Evolutionary conservation across 371 early-diverging fungal species (phyloP).

Genomic region (Mortierella sp.): DNA sequence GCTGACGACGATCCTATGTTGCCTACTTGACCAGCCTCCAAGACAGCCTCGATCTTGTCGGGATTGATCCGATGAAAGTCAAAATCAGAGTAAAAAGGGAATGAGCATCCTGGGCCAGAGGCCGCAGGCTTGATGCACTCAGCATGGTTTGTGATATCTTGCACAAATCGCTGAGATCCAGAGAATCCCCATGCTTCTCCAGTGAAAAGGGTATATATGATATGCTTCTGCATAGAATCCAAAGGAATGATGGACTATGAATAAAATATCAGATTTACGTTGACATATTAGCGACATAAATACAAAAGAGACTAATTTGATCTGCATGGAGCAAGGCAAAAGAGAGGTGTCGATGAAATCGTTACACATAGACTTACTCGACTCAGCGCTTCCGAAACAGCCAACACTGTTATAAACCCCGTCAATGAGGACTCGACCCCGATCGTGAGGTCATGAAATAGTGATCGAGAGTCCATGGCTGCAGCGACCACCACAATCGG

Average conservation of each 20-base stretch:
- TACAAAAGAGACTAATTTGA: no score
- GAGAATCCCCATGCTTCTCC: conserved; percentile 84
- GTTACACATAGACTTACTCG: conserved; percentile 57
- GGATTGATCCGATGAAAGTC: conserved; percentile 75
- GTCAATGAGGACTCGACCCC: conserved; percentile 66
- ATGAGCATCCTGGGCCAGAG: conserved; percentile 62
- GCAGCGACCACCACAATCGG: conserved; percentile 76
- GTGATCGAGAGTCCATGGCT: conserved; percentile 71
- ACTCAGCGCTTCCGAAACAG: conserved; percentile 79
- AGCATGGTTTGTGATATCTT: conserved; percentile 72
- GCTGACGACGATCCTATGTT: conserved; percentile 17
- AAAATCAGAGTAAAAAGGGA: conserved; percentile 70
- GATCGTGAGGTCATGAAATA: conserved; percentile 74
- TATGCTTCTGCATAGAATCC: conserved; percentile 66
- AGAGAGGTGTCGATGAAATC: no score
- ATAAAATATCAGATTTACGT: neutral
- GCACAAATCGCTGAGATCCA: conserved; percentile 85
- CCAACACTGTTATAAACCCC: conserved; percentile 72
- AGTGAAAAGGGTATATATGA: conserved; percentile 79
- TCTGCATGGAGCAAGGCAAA: no score
- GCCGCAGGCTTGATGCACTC: conserved; percentile 65
- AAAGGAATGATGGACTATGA: conserved; percentile 60
- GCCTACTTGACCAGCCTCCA: conserved; percentile 65
- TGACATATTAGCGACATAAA: no score
- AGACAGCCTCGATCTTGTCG: conserved; percentile 68